Percentiles rank a stretch among this genome's conserved stretches.
These are phyloP conservation scores for Rhizophagus clarus DNA, from an alignment of 192 early-diverging fungal species.

Conservation along the genomic window DNA sequence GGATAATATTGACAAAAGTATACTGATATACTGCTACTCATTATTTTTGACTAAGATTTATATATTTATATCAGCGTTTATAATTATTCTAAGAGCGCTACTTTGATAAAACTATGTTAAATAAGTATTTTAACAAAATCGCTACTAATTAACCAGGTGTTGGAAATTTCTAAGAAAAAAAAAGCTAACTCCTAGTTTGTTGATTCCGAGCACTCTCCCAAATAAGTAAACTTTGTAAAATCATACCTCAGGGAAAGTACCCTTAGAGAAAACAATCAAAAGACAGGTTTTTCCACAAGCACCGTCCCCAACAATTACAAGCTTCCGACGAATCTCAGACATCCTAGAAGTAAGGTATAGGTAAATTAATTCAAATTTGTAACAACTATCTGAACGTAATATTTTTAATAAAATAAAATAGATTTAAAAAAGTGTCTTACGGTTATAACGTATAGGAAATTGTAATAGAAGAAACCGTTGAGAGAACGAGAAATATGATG, in stretches of 20 bases:
- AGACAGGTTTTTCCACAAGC: conserved; percentile 92
- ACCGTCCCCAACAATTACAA: conserved; percentile 94
- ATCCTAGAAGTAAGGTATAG: conserved; percentile 26
- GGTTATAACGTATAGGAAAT: not conserved
- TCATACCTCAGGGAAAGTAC: conserved; percentile 81
- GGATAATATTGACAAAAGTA: not conserved
- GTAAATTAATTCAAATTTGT: not conserved
- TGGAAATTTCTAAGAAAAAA: not conserved
- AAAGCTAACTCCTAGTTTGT: not conserved
- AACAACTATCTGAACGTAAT: not conserved
- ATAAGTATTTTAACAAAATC: too few species aligned
- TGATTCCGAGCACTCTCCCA: not conserved
- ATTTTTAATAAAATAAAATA: not conserved
- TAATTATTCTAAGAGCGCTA: too few species aligned
- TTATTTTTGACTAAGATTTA: too few species aligned
- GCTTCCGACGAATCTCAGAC: conserved; percentile 78
- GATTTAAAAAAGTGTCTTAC: not conserved
- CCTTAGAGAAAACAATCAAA: conserved; percentile 82
- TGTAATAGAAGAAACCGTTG: not conserved
- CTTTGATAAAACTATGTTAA: too few species aligned
- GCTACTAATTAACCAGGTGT: not conserved
- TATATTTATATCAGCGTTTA: too few species aligned
- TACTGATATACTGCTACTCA: too few species aligned
- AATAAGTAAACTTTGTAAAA: not conserved
- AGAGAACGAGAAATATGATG: not conserved